These are phyloP conservation scores for Colletotrichum camelliae DNA, from an alignment of 2,329 filamentous ascomycete species.

Conservation along the genomic window DNA sequence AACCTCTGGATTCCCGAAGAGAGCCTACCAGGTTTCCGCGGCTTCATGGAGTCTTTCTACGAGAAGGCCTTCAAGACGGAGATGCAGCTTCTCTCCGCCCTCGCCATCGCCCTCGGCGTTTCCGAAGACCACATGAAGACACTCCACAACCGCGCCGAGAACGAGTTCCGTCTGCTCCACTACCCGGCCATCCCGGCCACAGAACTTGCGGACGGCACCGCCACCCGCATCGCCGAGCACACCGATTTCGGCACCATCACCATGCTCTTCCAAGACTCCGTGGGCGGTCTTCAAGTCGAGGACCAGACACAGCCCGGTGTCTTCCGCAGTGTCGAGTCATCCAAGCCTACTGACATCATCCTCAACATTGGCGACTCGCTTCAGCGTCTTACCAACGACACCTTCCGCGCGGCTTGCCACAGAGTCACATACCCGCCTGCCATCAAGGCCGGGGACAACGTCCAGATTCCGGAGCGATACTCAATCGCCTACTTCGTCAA, in stretches of 20 bases:
- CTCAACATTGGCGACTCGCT: conserved; percentile 46
- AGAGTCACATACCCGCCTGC: conserved; percentile 34
- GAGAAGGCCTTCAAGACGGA: conserved; percentile 32
- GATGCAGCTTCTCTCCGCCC: conserved; percentile 31
- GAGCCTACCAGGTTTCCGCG: conserved; percentile 40
- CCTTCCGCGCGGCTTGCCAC: conserved; percentile 37
- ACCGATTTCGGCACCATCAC: conserved; percentile 39
- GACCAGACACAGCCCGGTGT: conserved; percentile 29
- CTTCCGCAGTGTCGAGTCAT: conserved; percentile 28
- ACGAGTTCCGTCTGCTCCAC: conserved; percentile 23
- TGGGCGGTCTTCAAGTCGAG: conserved; percentile 32
- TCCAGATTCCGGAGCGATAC: conserved; percentile 31
- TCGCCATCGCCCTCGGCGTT: conserved; percentile 37
- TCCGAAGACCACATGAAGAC: conserved; percentile 21
- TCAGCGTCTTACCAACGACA: conserved; percentile 41
- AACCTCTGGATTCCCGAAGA: conserved; percentile 46
- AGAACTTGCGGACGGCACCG: conserved; percentile 32
- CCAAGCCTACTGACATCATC: conserved; percentile 34
- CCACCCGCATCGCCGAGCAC: conserved; percentile 33
- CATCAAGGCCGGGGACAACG: conserved; percentile 24
- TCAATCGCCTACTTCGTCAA: conserved; percentile 33
- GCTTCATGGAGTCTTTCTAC: conserved; percentile 35
- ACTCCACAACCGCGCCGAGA: conserved; percentile 15
- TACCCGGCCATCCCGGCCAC: conserved; percentile 38
- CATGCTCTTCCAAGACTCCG: conserved; percentile 34